Conservation (phyloP, 2,329 filamentous ascomycete species). For the Diaporthe citrichinensis region DNA sequence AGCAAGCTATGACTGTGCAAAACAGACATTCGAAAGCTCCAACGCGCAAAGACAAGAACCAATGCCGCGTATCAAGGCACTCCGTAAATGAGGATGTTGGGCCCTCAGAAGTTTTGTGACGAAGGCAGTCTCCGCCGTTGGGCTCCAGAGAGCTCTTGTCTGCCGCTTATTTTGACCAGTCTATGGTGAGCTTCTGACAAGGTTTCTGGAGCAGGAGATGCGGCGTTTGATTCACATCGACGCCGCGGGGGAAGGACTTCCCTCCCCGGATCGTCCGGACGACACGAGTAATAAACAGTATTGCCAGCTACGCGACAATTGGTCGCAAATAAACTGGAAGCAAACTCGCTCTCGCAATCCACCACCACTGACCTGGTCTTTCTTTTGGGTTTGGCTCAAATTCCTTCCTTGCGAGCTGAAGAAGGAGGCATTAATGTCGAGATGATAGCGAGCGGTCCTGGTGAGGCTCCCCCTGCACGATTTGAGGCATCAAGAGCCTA, state of each 20-base stretch:
- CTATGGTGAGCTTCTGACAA: neutral
- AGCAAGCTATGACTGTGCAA: neutral
- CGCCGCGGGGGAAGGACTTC: neutral
- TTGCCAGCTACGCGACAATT: neutral
- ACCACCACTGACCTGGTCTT: neutral
- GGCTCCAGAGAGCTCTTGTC: neutral
- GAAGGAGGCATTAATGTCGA: constrained; percentile 10
- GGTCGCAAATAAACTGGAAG: neutral
- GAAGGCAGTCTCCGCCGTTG: neutral
- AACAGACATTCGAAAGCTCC: neutral
- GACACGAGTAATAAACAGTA: neutral
- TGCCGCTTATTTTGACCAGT: neutral
- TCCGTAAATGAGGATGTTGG: neutral
- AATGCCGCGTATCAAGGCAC: neutral
- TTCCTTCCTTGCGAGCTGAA: constrained; percentile 5
- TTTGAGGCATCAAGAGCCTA: neutral
- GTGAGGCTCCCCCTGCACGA: neutral
- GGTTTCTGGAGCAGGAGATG: neutral
- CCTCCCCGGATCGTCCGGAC: neutral
- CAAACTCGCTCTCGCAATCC: neutral
- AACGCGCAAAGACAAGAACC: neutral
- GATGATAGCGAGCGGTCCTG: neutral
- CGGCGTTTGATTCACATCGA: too few species aligned
- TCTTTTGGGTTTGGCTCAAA: neutral
- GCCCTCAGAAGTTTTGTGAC: too few species aligned